Evolutionary conservation across 1,139 yeast species (phyloP), one percentile per base, ranked within the genome.

Genomic region (Yamadazyma blattariae): DNA sequence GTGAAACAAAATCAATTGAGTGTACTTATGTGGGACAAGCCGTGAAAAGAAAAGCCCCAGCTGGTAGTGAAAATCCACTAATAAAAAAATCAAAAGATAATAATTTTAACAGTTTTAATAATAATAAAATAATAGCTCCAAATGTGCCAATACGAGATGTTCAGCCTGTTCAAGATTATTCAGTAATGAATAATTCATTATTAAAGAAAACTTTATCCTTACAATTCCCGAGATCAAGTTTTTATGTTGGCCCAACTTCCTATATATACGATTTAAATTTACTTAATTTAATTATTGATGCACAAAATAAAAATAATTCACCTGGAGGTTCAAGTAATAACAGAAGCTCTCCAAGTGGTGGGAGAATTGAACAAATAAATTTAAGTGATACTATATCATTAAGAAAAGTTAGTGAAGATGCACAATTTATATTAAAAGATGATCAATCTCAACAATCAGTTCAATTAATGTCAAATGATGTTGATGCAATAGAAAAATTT

Each of bases 141-240:
- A 70, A 75, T 50, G 78, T 75, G 5, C 70, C 76, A 1, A 69
- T 77, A 30, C 52, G 82, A 36, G 79, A 75, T 27, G 73, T 66
- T 9, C 64, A 70, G 1, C 82, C 82, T 3, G 64, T 77, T 16
- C 77, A 73, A 37, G 82, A 77, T 48, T 77, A 76, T 51, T 67
- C 79, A 1, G 51, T 63, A 27, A 74, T 76, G 62, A 74, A 65
- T 48, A 71, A 74, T 46, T 67, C 74, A 11, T 49, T 67, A 7
- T 51, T 68, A 35, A 67, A 64, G 44, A 69, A 67, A 41, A 70
- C 75, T 1, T 54, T 69, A 10, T 65, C 72, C 10, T 55, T 79
- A 29, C 90, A 82, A 48, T 82, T 77, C 46, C 92, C 94, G 2
- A 61, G 92, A 37, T 82, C 90, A 1, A 79, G 88, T 24, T 83